Evolutionary conservation across 306 rosid genomes (phyloP).

Genomic region (Ormosia emarginata): DNA sequence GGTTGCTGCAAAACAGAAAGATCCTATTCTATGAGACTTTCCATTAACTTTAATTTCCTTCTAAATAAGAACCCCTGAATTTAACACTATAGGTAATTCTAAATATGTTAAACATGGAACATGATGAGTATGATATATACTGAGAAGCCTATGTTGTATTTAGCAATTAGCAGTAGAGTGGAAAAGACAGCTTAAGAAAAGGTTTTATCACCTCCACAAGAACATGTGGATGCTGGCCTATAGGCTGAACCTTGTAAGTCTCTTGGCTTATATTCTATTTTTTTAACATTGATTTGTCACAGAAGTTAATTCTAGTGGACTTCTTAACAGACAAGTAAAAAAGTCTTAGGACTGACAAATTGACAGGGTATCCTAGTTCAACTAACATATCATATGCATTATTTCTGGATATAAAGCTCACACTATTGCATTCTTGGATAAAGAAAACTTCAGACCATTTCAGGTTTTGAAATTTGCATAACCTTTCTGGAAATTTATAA

Average conservation of each 20-base stretch:
- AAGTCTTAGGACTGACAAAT: background rate
- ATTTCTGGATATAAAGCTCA: background rate
- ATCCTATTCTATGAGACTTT: conserved; percentile 7
- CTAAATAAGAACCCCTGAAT: background rate
- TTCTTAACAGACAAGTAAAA: background rate
- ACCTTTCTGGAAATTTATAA: background rate
- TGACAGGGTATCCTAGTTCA: conserved; percentile 4
- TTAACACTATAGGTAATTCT: background rate
- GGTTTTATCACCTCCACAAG: conserved; percentile 1
- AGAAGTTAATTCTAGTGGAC: background rate
- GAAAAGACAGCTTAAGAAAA: background rate
- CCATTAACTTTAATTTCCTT: conserved; percentile 9
- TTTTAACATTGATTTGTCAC: background rate
- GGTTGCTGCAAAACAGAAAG: conserved; percentile 59
- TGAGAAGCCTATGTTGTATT: conserved; percentile 1
- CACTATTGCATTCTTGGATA: background rate
- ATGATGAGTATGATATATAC: background rate
- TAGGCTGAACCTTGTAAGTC: background rate
- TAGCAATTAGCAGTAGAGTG: background rate
- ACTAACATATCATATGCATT: background rate
- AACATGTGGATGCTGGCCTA: background rate
- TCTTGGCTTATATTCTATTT: background rate
- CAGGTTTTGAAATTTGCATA: background rate
- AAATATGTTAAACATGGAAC: conserved; percentile 9
- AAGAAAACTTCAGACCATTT: background rate